A percentile compares a stretch with the other conserved stretches of the same genome.
Conservation (phyloP, 1,139 yeast species). For the Magnusiomyces tetraspermus region DNA sequence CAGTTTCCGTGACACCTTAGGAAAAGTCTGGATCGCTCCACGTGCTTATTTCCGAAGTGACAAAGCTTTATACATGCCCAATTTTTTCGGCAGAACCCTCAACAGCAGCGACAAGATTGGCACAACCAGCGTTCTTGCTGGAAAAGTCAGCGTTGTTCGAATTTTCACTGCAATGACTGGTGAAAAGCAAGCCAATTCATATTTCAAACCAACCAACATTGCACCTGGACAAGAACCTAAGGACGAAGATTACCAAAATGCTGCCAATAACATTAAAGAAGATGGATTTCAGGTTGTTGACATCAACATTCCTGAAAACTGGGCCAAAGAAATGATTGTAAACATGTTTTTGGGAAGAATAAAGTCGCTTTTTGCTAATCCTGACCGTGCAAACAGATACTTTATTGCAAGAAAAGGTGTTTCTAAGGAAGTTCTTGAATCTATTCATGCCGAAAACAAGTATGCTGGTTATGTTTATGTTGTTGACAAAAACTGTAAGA, state of each 20-base stretch:
- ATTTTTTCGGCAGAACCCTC: conserved; percentile 54
- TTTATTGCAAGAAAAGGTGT: conserved; percentile 57
- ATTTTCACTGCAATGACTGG: conserved; percentile 66
- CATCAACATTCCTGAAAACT: conserved; percentile 62
- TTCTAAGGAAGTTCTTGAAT: conserved; percentile 49
- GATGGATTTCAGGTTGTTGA: conserved; percentile 59
- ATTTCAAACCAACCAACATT: conserved; percentile 33
- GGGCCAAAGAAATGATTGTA: conserved; percentile 55
- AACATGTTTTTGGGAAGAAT: conserved; percentile 39
- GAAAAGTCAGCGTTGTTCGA: conserved; percentile 55
- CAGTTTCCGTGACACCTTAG: conserved; percentile 68
- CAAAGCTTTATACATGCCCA: conserved; percentile 80
- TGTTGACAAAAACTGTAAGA: conserved; percentile 60
- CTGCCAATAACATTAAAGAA: conserved; percentile 20
- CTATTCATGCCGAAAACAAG: conserved; percentile 58
- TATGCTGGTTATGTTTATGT: conserved; percentile 57
- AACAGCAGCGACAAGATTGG: conserved; percentile 31
- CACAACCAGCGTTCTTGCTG: conserved; percentile 39
- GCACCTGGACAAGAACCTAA: conserved; percentile 29
- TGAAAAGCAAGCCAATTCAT: conserved; percentile 54
- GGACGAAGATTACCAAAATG: conserved; percentile 6
- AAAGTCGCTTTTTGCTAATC: conserved; percentile 32
- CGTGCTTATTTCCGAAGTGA: conserved; percentile 62
- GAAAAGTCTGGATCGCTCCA: conserved; percentile 79
- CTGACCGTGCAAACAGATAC: conserved; percentile 42